A percentile compares a stretch with the other conserved stretches of the same genome.
Conservation (phyloP, 163 green algal species). For the Chlorella variabilis region DNA sequence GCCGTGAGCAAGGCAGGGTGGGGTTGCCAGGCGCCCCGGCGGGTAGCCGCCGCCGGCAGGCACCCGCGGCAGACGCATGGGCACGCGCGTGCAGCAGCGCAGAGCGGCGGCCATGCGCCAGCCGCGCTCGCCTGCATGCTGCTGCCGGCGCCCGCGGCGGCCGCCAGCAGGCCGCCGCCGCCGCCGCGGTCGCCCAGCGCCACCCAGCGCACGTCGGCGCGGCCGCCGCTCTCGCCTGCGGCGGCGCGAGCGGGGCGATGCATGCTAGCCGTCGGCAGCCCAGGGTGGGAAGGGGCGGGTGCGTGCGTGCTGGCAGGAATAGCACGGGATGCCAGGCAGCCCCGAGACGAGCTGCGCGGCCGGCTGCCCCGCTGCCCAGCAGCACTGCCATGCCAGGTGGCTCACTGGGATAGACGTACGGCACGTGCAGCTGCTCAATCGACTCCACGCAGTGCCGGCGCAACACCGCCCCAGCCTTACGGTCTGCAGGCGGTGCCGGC, state of each 20-base stretch:
- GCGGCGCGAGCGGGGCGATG: not conserved
- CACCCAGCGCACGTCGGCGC: conserved; percentile 79
- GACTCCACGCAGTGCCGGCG: conserved; percentile 43
- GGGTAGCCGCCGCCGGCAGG: too few species aligned
- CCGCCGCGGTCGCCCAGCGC: conserved; percentile 35
- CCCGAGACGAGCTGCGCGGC: too few species aligned
- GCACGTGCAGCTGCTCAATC: conserved; percentile 72
- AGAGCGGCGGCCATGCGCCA: too few species aligned
- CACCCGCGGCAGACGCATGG: not conserved
- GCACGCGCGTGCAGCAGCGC: not conserved
- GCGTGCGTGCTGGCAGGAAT: too few species aligned
- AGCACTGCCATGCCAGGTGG: too few species aligned
- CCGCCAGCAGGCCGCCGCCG: conserved; percentile 20
- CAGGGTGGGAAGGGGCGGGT: too few species aligned
- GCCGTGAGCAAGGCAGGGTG: too few species aligned
- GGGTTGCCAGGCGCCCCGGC: too few species aligned
- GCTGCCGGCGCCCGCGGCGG: not conserved
- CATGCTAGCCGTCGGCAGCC: too few species aligned
- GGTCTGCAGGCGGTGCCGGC: conserved; percentile 54
- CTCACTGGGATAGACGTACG: conserved; percentile 89
- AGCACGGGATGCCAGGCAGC: too few species aligned
- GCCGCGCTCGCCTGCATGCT: conserved; percentile 1
- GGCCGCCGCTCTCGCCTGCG: conserved; percentile 81
- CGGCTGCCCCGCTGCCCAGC: too few species aligned
- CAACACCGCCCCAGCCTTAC: conserved; percentile 68